phyloP scores from a whole-genome alignment of 164 flowering plant species.

The Hamamelis virginiana region DNA sequence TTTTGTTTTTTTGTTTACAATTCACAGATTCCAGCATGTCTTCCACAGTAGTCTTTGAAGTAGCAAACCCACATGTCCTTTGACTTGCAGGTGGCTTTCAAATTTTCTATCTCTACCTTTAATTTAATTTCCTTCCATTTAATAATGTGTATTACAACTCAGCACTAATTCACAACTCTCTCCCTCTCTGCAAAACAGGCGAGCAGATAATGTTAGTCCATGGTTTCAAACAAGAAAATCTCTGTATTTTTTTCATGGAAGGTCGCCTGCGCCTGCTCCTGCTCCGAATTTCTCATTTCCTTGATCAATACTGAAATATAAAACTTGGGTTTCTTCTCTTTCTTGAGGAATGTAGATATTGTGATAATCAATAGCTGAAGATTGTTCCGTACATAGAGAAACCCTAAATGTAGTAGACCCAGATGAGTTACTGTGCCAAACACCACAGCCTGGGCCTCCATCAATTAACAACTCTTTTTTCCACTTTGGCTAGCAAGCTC shows the following conservation, averaged over 20 bases:
- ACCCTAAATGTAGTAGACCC: not conserved
- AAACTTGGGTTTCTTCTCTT: conserved; percentile 9
- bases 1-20: too few relatives aligned
- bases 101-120: not conserved
- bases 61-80: not conserved
- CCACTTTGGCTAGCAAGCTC: too few relatives aligned
- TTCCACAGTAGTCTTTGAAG: not conserved
- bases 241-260: not conserved
- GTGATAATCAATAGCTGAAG: not conserved
- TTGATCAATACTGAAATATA: conserved; percentile 1
- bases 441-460: too few relatives aligned
- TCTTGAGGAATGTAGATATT: not conserved
- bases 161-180: not conserved
- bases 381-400: not conserved
- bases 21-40: not conserved
- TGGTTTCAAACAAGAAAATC: too few relatives aligned
- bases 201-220: too few relatives aligned
- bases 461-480: too few relatives aligned
- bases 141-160: not conserved
- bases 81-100: conserved; percentile 1
- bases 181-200: not conserved
- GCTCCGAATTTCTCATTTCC: not conserved
- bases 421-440: not conserved
- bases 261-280: not conserved
- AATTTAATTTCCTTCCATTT: not conserved